A percentile compares a stretch with the other conserved stretches of the same genome.
Evolutionary conservation across 805 yeast genomes (phyloP).

Genomic region (Candida sphagnicola): DNA sequence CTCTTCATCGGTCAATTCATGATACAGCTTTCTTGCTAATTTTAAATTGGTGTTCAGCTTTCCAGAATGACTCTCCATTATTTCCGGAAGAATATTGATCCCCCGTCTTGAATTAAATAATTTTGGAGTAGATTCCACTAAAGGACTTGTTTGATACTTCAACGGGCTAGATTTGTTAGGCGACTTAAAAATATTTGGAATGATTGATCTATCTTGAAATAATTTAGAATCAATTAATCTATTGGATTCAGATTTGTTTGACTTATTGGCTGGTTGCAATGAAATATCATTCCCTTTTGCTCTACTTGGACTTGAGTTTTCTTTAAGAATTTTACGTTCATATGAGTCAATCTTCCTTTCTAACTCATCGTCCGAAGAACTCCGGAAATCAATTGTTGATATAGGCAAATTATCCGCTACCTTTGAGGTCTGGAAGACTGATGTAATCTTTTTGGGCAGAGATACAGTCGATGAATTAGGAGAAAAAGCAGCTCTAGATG

Average conservation of each 20-base stretch:
- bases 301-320: no score
- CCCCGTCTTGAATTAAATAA: background rate
- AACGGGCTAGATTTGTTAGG: conserved; percentile 1
- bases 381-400: background rate
- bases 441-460: background rate
- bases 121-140: conserved; percentile 4
- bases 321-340: background rate
- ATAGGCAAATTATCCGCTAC: background rate
- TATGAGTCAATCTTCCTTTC: background rate
- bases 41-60: no score
- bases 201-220: background rate
- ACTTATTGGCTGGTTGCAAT: no score
- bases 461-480: background rate
- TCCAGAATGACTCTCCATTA: background rate
- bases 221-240: background rate
- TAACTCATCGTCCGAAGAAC: background rate
- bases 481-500: background rate
- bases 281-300: no score
- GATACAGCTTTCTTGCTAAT: background rate
- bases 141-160: conserved; percentile 1
- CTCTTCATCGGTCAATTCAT: conserved; percentile 12
- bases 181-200: background rate
- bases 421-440: background rate
- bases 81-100: background rate
- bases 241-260: no score